Conservation (phyloP, 306 rosid species). For the Alnus rubra region DNA sequence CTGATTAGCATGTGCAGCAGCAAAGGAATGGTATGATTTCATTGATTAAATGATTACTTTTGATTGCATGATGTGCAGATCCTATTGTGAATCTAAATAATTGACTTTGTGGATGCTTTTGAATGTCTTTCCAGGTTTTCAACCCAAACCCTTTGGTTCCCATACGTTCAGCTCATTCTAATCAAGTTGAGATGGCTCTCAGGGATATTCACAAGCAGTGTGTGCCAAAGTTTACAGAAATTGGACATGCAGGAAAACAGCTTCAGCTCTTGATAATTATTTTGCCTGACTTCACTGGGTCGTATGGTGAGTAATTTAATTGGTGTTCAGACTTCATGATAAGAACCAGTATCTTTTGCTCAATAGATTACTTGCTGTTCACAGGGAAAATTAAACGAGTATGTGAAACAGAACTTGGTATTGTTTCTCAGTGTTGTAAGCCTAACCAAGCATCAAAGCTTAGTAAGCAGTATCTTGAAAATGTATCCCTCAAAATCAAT, state of each 20-base stretch:
- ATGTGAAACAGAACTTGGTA: slow-evolving; percentile 83
- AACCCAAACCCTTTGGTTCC: slow-evolving; percentile 40
- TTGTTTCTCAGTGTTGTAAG: slow-evolving; percentile 74
- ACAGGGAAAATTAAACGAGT: slow-evolving; percentile 66
- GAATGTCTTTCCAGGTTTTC: slow-evolving; percentile 39
- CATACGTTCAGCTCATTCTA: neutral
- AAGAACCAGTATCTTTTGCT: neutral
- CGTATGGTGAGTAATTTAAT: slow-evolving; percentile 54
- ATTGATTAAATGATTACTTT: neutral
- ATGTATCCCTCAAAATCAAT: slow-evolving; percentile 72
- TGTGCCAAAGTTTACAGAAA: neutral
- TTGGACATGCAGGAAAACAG: slow-evolving; percentile 5
- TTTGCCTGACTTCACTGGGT: slow-evolving; percentile 63
- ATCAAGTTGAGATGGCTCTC: slow-evolving; percentile 45
- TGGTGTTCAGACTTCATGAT: neutral
- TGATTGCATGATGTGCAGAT: neutral
- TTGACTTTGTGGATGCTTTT: neutral
- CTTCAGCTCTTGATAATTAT: slow-evolving; percentile 64
- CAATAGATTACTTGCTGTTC: neutral
- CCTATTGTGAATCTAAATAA: neutral
- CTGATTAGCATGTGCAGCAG: slow-evolving; percentile 53
- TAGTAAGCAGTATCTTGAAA: slow-evolving; percentile 64
- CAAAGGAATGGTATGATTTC: slow-evolving; percentile 69
- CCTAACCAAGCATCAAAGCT: slow-evolving; percentile 41
- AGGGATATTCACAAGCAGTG: slow-evolving; percentile 33